These are phyloP conservation scores for Paramecium primaurelia DNA, from an alignment of 73 alveolate genomes.

Conservation along the genomic window DNA sequence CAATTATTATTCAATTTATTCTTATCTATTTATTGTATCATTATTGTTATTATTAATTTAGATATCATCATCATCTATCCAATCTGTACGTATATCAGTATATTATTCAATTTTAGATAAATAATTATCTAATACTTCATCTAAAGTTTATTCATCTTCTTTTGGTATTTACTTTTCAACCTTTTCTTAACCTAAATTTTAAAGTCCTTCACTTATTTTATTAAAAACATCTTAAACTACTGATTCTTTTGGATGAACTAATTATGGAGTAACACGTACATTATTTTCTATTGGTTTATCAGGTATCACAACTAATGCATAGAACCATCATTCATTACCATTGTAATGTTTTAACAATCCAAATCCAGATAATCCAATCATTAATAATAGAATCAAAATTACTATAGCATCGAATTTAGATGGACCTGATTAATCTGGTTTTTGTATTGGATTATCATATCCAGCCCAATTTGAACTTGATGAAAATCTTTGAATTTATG, in stretches of 20 bases:
- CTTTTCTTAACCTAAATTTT: not conserved
- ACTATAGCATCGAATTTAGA: constrained; percentile 21
- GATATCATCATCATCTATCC: constrained; percentile 13
- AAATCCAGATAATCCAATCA: constrained; percentile 41
- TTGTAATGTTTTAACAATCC: constrained; percentile 9
- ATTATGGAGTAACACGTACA: constrained; percentile 6
- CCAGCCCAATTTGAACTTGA: constrained; percentile 25
- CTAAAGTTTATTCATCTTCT: not conserved
- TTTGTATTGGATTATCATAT: not conserved
- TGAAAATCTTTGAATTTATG: not conserved
- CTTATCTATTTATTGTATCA: not conserved
- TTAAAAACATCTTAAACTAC: constrained; percentile 22
- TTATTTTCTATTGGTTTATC: not conserved
- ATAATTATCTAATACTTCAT: not conserved
- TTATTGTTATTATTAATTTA: not conserved
- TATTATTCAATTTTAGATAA: constrained; percentile 12
- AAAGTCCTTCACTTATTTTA: not conserved
- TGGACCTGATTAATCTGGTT: constrained; percentile 16
- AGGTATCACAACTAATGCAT: not conserved
- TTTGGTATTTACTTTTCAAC: not conserved
- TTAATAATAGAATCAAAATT: not conserved
- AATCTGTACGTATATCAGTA: not conserved
- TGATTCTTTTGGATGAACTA: not conserved
- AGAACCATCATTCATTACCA: constrained; percentile 1
- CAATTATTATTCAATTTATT: not conserved